Percentiles rank a stretch among this genome's conserved stretches.
These are phyloP conservation scores for Heterobasidion annosum DNA, from an alignment of 1,284 basidiomycete species.

Conservation along the genomic window DNA sequence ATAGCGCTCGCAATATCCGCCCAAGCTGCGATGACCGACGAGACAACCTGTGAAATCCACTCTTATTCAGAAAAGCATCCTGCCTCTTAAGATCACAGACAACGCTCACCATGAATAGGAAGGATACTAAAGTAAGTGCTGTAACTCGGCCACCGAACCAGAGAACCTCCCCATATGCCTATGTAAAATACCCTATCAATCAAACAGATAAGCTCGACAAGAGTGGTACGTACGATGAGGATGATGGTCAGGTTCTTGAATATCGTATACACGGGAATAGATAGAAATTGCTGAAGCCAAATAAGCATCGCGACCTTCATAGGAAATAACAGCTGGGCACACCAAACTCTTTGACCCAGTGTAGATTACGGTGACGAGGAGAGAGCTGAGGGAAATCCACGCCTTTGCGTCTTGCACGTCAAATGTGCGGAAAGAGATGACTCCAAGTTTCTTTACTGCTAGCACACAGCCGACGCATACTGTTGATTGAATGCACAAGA, in stretches of 20 bases:
- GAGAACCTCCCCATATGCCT: slow-evolving; percentile 95
- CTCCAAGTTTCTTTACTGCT: slow-evolving; percentile 65
- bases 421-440: slow-evolving; percentile 87
- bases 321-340: slow-evolving; percentile 17
- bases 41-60: slow-evolving; percentile 57
- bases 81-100: not conserved
- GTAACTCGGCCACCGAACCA: slow-evolving; percentile 95
- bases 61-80: not conserved
- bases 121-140: slow-evolving; percentile 81
- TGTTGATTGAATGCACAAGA: slow-evolving; percentile 85
- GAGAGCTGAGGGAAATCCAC: slow-evolving; percentile 93
- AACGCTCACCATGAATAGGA: slow-evolving; percentile 79
- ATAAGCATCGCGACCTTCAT: not conserved
- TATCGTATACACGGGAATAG: slow-evolving; percentile 93
- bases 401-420: slow-evolving; percentile 79
- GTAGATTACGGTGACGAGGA: slow-evolving; percentile 94
- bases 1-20: slow-evolving; percentile 50
- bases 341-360: slow-evolving; percentile 97
- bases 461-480: slow-evolving; percentile 81
- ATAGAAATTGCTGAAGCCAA: slow-evolving; percentile 73
- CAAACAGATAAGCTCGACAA: not conserved
- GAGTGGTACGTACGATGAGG: slow-evolving; percentile 64
- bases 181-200: not conserved
- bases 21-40: slow-evolving; percentile 95
- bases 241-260: slow-evolving; percentile 99